phyloP scores from a whole-genome alignment of 139 green algal genomes.

The Chlamydomonas schloesseri region DNA sequence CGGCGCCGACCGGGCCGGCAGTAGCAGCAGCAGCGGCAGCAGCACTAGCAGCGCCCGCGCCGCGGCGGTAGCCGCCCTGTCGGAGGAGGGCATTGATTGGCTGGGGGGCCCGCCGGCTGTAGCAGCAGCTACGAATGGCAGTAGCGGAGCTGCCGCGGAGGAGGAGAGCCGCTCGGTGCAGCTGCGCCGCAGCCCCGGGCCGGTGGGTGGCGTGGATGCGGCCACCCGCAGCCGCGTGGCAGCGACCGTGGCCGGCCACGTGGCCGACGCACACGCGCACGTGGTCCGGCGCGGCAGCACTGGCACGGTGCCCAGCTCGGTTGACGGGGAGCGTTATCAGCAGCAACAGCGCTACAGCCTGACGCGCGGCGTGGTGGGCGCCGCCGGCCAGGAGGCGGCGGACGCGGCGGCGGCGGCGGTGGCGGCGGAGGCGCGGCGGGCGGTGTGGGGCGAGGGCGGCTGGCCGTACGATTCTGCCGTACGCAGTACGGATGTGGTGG shows the following conservation, averaged over 20 bases:
- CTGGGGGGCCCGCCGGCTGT: no score
- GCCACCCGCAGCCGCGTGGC: neutral
- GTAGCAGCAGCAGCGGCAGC: neutral
- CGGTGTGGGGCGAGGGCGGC: constrained; percentile 29
- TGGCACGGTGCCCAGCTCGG: no score
- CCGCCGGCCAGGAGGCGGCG: neutral
- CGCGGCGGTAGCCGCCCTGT: neutral
- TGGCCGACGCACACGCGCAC: neutral
- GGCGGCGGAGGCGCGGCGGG: constrained; percentile 1
- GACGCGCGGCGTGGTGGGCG: no score
- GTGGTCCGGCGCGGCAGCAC: neutral
- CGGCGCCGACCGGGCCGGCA: neutral
- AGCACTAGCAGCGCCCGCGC: neutral
- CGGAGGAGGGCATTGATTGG: constrained; percentile 23
- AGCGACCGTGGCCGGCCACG: neutral
- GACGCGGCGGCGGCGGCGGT: neutral
- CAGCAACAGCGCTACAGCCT: no score
- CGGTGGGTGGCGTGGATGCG: neutral
- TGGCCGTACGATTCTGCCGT: constrained; percentile 16
- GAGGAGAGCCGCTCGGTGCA: constrained; percentile 14
- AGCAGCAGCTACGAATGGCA: neutral
- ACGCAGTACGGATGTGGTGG: neutral
- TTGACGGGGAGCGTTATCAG: no score
- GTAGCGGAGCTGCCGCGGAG: neutral
- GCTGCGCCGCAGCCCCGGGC: neutral